These are phyloP conservation scores for Abrus pulchellus DNA, from an alignment of 306 rosid species.

Conservation along the genomic window DNA sequence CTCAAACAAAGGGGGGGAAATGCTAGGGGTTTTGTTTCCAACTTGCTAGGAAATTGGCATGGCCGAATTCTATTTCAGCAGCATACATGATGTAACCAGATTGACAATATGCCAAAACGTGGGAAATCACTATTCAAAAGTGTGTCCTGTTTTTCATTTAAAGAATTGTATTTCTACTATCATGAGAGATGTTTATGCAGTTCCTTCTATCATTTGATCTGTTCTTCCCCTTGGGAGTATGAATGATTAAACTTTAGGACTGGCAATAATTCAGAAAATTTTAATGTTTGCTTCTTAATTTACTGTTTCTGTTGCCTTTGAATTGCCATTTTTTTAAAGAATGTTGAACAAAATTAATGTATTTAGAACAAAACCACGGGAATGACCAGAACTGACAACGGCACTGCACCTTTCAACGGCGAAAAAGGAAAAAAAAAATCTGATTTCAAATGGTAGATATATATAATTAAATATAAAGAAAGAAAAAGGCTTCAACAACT, in stretches of 20 bases:
- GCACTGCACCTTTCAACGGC: neutral
- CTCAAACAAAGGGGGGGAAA: conserved; percentile 22
- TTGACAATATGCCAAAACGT: conserved; percentile 35
- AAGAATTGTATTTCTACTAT: conserved; percentile 22
- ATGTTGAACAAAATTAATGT: neutral
- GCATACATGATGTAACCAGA: conserved; percentile 36
- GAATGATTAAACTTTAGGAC: neutral
- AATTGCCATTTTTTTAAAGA: neutral
- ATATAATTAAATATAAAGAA: no score
- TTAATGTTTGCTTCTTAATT: neutral
- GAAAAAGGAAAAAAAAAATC: no score
- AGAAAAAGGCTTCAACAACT: no score
- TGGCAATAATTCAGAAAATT: conserved; percentile 6
- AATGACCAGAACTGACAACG: neutral
- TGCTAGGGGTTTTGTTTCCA: conserved; percentile 43
- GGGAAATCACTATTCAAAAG: neutral
- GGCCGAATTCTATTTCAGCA: conserved; percentile 29
- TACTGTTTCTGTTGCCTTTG: neutral
- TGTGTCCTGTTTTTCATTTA: conserved; percentile 12
- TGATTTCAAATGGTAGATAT: no score
- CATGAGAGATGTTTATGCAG: neutral
- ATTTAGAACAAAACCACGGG: neutral
- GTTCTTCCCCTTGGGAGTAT: neutral
- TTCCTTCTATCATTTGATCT: conserved; percentile 2
- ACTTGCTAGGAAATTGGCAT: conserved; percentile 23